These are phyloP conservation scores for Phlebiopsis flavidoalba DNA, from an alignment of 768 basidiomycete species.

Conservation along the genomic window DNA sequence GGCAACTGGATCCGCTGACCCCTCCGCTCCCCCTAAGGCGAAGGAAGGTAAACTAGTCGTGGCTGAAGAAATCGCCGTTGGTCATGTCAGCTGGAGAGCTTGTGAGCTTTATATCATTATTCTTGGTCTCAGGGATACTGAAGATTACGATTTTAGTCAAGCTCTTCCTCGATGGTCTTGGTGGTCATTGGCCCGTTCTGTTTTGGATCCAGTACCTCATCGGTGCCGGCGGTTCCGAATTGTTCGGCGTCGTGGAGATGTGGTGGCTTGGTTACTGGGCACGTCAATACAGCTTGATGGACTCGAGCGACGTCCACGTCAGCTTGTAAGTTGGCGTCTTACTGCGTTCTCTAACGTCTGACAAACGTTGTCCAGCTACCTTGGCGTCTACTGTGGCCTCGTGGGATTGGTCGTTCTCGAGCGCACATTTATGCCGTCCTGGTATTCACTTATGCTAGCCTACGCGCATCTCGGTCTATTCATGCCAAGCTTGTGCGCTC, in stretches of 20 bases:
- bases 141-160: conserved; percentile 19
- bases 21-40: conserved; percentile 13
- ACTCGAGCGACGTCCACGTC: conserved; percentile 25
- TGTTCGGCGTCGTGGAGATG: conserved; percentile 21
- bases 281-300: conserved; percentile 24
- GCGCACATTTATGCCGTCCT: conserved; percentile 18
- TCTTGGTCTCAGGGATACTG: not conserved
- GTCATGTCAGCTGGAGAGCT: conserved; percentile 31
- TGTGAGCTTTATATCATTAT: conserved; percentile 17
- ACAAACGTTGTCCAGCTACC: conserved; percentile 20
- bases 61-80: conserved; percentile 32
- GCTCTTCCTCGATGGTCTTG: conserved; percentile 26
- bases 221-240: conserved; percentile 10
- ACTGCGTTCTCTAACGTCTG: not conserved
- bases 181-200: conserved; percentile 16
- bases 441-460: conserved; percentile 23
- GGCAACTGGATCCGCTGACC: not conserved
- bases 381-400: conserved; percentile 23
- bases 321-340: conserved; percentile 20
- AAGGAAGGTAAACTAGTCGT: conserved; percentile 29
- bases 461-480: conserved; percentile 27
- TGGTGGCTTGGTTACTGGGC: conserved; percentile 36
- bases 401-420: conserved; percentile 16
- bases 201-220: conserved; percentile 26
- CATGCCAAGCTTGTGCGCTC: conserved; percentile 26